Conservation (phyloP, 345 rosid species). For the Moricandia moricandioides region DNA sequence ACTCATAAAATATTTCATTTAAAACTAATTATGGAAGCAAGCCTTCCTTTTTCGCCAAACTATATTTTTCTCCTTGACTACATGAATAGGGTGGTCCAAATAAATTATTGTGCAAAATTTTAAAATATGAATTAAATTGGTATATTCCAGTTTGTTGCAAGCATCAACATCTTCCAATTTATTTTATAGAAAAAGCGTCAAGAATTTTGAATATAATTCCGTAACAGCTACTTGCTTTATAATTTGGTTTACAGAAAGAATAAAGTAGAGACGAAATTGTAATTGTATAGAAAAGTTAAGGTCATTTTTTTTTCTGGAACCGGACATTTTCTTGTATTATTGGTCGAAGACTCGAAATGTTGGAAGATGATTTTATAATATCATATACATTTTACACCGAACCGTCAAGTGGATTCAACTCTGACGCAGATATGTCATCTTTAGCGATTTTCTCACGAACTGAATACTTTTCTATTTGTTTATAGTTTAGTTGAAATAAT, state of each 20-base stretch:
- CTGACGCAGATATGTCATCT: not conserved
- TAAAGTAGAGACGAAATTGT: not conserved
- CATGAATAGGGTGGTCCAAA: constrained; percentile 38
- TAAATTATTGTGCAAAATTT: not conserved
- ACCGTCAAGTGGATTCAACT: not conserved
- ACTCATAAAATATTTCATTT: not conserved
- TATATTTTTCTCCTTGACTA: constrained; percentile 12
- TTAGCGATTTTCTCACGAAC: not conserved
- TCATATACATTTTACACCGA: not conserved
- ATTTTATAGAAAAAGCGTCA: not conserved
- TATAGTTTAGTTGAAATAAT: not conserved
- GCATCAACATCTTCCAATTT: constrained; percentile 18
- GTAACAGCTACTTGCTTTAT: not conserved
- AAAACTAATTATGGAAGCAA: constrained; percentile 30
- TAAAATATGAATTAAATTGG: not conserved
- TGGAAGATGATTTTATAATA: not conserved
- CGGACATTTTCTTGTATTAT: not conserved
- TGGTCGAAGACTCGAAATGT: not conserved
- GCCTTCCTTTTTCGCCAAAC: constrained; percentile 16
- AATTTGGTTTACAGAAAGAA: not conserved
- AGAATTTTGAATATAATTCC: not conserved
- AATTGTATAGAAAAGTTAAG: not conserved
- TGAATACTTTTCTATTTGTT: not conserved
- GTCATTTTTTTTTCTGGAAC: not conserved
- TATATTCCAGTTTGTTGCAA: constrained; percentile 14